Evolutionary conservation across 306 rosid species (phyloP).

Genomic region (Glycine latifolia): DNA sequence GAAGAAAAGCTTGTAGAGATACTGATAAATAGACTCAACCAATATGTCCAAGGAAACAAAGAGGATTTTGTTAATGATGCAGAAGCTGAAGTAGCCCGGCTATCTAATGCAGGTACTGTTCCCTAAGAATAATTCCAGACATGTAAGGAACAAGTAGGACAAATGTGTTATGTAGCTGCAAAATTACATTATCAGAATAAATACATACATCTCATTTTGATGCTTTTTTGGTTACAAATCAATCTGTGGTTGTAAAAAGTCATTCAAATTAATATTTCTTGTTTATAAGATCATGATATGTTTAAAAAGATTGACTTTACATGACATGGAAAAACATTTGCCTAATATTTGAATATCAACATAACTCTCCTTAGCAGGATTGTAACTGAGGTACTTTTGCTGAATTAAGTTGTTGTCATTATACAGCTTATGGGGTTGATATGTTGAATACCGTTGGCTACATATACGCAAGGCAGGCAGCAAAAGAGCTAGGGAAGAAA

Average conservation of each 20-base stretch:
- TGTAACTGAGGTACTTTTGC: conserved; percentile 36
- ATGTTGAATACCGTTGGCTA: conserved; percentile 98
- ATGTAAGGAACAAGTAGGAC: conserved; percentile 7
- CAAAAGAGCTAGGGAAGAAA: conserved; percentile 97
- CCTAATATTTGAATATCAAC: conserved; percentile 39
- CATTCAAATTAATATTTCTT: conserved; percentile 27
- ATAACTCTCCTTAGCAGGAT: conserved; percentile 23
- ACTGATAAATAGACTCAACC: conserved; percentile 77
- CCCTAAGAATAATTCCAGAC: conserved; percentile 26
- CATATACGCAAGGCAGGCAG: conserved; percentile 94
- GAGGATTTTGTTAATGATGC: conserved; percentile 73
- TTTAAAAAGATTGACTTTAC: conserved; percentile 27
- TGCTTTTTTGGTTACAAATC: conserved; percentile 8
- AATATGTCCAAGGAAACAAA: conserved; percentile 87
- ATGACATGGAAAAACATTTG: conserved; percentile 17
- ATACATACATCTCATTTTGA: conserved; percentile 29
- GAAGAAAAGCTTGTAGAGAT: conserved; percentile 87
- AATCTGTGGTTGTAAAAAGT: conserved; percentile 2
- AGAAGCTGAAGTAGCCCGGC: conserved; percentile 83
- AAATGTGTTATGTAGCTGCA: conserved; percentile 32
- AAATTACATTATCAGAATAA: conserved; percentile 32
- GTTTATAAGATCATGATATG: conserved; percentile 28
- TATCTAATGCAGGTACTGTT: conserved; percentile 88
- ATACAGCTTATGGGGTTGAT: conserved; percentile 91
- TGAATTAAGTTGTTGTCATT: conserved; percentile 44